Evolutionary conservation across 352 stramenopile species (phyloP).

Genomic region (Globisporangium megalacanthum): DNA sequence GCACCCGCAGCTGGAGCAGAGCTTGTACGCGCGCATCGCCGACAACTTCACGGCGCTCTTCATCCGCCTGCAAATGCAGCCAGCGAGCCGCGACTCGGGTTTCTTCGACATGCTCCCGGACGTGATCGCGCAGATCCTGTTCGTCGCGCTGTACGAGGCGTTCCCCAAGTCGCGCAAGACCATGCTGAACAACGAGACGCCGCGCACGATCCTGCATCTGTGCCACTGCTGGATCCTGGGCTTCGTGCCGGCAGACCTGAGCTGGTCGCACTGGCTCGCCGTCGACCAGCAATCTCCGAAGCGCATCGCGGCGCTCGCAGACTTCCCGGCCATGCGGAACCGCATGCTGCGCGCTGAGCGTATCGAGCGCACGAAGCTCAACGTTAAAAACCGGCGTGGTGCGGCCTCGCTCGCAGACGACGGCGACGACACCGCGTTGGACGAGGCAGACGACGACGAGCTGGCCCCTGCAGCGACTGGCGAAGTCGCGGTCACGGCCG

Average conservation of each 20-base stretch:
- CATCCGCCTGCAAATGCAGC: conserved; percentile 51
- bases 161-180: conserved; percentile 58
- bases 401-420: conserved; percentile 13
- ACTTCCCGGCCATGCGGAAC: conserved; percentile 68
- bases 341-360: conserved; percentile 57
- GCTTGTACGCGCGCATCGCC: conserved; percentile 57
- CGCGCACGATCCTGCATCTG: conserved; percentile 34
- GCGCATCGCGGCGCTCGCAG: conserved; percentile 42
- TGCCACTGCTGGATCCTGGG: conserved; percentile 64
- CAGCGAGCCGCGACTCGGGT: conserved; percentile 32
- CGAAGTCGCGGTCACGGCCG: not conserved
- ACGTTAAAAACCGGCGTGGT: conserved; percentile 41
- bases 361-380: conserved; percentile 51
- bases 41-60: conserved; percentile 67
- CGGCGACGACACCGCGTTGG: conserved; percentile 3
- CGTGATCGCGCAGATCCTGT: conserved; percentile 55
- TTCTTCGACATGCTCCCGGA: conserved; percentile 60
- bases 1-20: conserved; percentile 31
- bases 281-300: conserved; percentile 55
- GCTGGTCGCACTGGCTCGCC: conserved; percentile 45
- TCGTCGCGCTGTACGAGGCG: conserved; percentile 60
- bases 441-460: conserved; percentile 4
- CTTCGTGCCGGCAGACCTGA: conserved; percentile 44
- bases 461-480: conserved; percentile 1
- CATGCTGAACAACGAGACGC: conserved; percentile 29